These are phyloP conservation scores for Ceratocystiopsis minuta DNA, from an alignment of 2,329 filamentous ascomycete genomes.

Conservation along the genomic window DNA sequence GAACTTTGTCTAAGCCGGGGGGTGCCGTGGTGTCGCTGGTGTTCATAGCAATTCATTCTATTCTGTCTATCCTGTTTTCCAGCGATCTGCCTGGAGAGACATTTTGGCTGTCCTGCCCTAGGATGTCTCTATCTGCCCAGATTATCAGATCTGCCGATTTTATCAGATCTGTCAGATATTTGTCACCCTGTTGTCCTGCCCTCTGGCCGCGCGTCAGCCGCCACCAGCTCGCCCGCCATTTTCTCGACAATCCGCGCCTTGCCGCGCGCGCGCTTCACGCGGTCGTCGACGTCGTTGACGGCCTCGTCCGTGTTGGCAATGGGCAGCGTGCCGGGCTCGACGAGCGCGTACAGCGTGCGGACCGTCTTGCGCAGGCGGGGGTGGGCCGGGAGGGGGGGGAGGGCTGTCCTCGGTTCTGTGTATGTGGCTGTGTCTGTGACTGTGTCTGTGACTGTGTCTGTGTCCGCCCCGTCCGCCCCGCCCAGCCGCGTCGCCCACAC, in stretches of 20 bases:
- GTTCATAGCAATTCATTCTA: too few species aligned
- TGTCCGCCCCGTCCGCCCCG: background rate
- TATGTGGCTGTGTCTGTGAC: background rate
- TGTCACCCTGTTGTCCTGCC: too few species aligned
- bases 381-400: slow-evolving; percentile 34
- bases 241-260: slow-evolving; percentile 77
- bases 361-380: slow-evolving; percentile 61
- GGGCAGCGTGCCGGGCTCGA: slow-evolving; percentile 59
- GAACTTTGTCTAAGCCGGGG: too few species aligned
- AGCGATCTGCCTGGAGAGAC: too few species aligned
- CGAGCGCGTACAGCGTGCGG: slow-evolving; percentile 53
- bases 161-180: too few species aligned
- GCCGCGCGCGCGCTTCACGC: slow-evolving; percentile 62
- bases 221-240: slow-evolving; percentile 28
- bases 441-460: background rate
- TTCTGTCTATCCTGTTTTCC: too few species aligned
- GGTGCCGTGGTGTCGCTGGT: too few species aligned
- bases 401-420: slow-evolving; percentile 5
- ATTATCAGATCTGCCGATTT: too few species aligned
- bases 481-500: slow-evolving; percentile 64
- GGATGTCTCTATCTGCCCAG: too few species aligned
- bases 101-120: too few species aligned
- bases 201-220: background rate
- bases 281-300: slow-evolving; percentile 81
- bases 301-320: slow-evolving; percentile 75